These are phyloP conservation scores for Rhizophora mangle DNA, from an alignment of 345 rosid species.

Conservation along the genomic window DNA sequence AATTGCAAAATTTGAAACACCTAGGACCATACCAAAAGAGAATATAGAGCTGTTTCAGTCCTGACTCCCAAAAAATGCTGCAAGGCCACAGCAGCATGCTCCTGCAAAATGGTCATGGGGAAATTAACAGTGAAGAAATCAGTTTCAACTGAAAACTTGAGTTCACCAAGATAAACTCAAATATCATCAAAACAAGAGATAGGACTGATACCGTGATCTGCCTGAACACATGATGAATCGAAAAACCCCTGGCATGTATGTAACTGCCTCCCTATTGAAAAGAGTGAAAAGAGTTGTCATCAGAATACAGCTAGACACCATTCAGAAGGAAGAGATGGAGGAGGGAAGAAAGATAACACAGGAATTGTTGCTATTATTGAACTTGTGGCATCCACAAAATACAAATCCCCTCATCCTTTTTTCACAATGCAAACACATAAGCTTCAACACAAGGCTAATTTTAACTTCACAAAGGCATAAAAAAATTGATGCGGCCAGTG, in stretches of 20 bases:
- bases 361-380: not conserved
- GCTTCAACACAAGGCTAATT: constrained; percentile 1
- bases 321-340: not conserved
- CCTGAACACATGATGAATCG: constrained; percentile 63
- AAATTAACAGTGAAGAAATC: constrained; percentile 1
- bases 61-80: constrained; percentile 66
- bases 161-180: not conserved
- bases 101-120: constrained; percentile 37
- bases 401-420: too few relatives aligned
- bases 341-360: not conserved
- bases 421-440: not conserved
- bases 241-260: constrained; percentile 72
- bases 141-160: constrained; percentile 15
- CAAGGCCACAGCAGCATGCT: constrained; percentile 71
- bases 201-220: constrained; percentile 57
- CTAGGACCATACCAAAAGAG: constrained; percentile 55
- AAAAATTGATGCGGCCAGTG: not conserved
- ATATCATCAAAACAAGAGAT: not conserved
- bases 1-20: constrained; percentile 3
- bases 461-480: not conserved
- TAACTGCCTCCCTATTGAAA: constrained; percentile 75
- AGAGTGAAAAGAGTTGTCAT: constrained; percentile 11
- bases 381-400: not conserved
- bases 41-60: constrained; percentile 56
- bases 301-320: not conserved